phyloP scores from a whole-genome alignment of 2,329 filamentous ascomycete genomes.

The Sporothrix phasma region DNA sequence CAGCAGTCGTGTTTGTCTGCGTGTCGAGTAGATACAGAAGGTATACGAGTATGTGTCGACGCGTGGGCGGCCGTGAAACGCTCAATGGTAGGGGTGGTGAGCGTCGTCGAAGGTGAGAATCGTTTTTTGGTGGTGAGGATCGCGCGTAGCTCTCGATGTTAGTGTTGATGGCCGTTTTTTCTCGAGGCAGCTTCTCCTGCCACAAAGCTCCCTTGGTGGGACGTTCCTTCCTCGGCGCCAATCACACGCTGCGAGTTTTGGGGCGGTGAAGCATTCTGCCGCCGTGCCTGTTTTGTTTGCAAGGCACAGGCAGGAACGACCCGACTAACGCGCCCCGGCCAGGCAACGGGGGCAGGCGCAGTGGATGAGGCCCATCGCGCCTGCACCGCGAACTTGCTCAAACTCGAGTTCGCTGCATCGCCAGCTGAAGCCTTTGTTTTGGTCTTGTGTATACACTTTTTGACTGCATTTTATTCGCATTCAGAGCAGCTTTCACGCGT shows the following conservation, averaged over 20 bases:
- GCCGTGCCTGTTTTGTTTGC: conserved; percentile 6
- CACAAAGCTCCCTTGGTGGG: conserved; percentile 16
- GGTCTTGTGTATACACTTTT: not conserved
- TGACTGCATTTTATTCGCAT: not conserved
- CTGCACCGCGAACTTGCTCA: not conserved
- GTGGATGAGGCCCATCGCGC: not conserved
- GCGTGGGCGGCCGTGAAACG: conserved; percentile 7
- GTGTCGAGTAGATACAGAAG: not conserved
- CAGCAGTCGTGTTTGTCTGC: too few species aligned
- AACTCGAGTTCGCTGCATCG: not conserved
- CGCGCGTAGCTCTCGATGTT: conserved; percentile 6
- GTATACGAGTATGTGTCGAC: not conserved
- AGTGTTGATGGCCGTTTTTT: conserved; percentile 15
- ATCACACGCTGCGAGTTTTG: not conserved
- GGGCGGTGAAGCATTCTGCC: conserved; percentile 19
- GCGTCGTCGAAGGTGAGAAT: not conserved
- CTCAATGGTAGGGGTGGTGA: not conserved
- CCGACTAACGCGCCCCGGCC: conserved; percentile 2
- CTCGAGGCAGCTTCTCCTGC: conserved; percentile 12
- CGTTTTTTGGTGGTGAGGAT: conserved; percentile 3
- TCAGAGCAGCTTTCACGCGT: not conserved
- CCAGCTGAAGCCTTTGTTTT: not conserved
- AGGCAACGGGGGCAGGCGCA: conserved; percentile 11
- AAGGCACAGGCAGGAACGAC: conserved; percentile 10
- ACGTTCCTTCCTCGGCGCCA: conserved; percentile 3